These are phyloP conservation scores for Chiua virens DNA, from an alignment of 768 basidiomycete species.

Conservation along the genomic window DNA sequence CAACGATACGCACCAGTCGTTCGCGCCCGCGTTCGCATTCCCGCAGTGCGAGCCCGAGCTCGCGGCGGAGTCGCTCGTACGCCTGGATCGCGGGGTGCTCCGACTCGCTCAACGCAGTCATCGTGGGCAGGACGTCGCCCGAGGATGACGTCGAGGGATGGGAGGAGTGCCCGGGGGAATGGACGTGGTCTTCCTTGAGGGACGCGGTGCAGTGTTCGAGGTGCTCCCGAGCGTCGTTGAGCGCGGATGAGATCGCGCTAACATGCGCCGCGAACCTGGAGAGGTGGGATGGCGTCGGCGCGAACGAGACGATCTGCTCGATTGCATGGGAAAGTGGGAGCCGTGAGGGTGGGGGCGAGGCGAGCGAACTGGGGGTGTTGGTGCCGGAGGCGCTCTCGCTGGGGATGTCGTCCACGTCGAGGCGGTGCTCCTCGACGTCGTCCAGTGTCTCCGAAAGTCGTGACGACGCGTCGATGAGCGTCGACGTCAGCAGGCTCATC, in stretches of 20 bases:
- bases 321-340: slow-evolving; percentile 15
- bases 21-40: slow-evolving; percentile 83
- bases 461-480: slow-evolving; percentile 64
- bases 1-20: slow-evolving; percentile 55
- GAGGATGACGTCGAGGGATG: slow-evolving; percentile 22
- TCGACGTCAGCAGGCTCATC: slow-evolving; percentile 65
- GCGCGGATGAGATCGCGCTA: slow-evolving; percentile 62
- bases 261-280: slow-evolving; percentile 73
- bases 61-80: slow-evolving; percentile 73
- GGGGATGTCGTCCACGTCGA: slow-evolving; percentile 50
- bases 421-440: slow-evolving; percentile 51
- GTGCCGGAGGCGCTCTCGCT: slow-evolving; percentile 12
- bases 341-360: slow-evolving; percentile 16
- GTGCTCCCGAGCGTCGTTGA: slow-evolving; percentile 71
- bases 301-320: slow-evolving; percentile 48
- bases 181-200: slow-evolving; percentile 43
- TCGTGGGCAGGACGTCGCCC: slow-evolving; percentile 1
- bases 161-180: slow-evolving; percentile 19
- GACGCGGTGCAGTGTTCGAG: slow-evolving; percentile 61
- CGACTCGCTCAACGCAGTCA: slow-evolving; percentile 3
- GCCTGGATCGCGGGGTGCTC: slow-evolving; percentile 59
- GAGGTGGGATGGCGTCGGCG: slow-evolving; percentile 70
- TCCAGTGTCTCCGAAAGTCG: slow-evolving; percentile 64
- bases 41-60: slow-evolving; percentile 73
- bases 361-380: slow-evolving; percentile 16